A percentile compares a stretch with the other conserved stretches of the same genome.
phyloP scores from a whole-genome alignment of 768 basidiomycete genomes.

The Hericium erinaceus region DNA sequence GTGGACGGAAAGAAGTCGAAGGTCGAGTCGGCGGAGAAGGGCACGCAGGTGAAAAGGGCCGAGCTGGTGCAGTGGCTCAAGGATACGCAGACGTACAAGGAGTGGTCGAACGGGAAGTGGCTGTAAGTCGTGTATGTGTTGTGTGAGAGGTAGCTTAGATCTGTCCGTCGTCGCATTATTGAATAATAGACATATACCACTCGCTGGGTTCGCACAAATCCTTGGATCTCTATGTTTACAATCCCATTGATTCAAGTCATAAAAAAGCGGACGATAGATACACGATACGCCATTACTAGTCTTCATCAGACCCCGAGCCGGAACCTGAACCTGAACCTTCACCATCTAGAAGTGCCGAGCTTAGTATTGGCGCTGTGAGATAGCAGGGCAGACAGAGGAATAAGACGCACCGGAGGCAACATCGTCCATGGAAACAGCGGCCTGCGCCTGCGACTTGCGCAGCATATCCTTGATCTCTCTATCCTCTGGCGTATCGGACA shows the following conservation, averaged over 20 bases:
- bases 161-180: no score
- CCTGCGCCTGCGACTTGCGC: slow-evolving; percentile 42
- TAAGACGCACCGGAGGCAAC: slow-evolving; percentile 45
- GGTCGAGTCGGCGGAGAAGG: slow-evolving; percentile 39
- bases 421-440: slow-evolving; percentile 46
- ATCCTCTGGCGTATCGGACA: slow-evolving; percentile 40
- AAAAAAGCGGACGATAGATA: no score
- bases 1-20: slow-evolving; percentile 62
- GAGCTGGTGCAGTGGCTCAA: slow-evolving; percentile 28
- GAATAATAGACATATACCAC: no score
- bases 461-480: slow-evolving; percentile 38
- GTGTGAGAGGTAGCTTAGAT: neutral
- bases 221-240: neutral
- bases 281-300: neutral
- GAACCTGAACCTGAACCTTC: neutral
- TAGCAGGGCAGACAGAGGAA: neutral
- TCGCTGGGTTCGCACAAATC: no score
- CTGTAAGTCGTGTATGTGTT: neutral
- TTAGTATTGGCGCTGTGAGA: neutral
- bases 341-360: neutral
- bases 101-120: slow-evolving; percentile 23
- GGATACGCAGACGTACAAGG: slow-evolving; percentile 19
- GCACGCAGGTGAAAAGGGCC: slow-evolving; percentile 30
- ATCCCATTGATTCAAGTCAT: no score
- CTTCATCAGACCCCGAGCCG: neutral